Evolutionary conservation across 345 rosid species (phyloP).

Genomic region (Eutrema heterophyllum): DNA sequence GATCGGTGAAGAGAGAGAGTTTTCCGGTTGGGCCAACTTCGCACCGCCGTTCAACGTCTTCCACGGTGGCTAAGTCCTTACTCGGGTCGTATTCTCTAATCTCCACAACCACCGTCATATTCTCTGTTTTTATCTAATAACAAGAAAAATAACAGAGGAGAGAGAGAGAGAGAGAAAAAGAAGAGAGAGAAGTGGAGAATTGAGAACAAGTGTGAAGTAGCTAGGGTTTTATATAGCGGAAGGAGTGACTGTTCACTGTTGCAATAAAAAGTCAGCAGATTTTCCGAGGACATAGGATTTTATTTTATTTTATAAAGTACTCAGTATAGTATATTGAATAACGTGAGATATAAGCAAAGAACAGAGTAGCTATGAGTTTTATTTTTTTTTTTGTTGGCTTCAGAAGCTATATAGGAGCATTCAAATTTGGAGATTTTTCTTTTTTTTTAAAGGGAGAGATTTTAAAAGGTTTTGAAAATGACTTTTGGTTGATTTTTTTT

Average conservation of each 20-base stretch:
- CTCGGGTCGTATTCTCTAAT: constrained; percentile 68
- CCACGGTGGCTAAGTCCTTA: constrained; percentile 54
- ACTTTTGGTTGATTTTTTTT: not conserved
- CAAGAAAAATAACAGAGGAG: not conserved
- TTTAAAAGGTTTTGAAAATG: constrained; percentile 2
- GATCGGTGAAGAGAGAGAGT: constrained; percentile 84
- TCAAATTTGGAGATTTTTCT: not conserved
- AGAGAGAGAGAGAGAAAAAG: not conserved
- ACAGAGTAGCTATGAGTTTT: constrained; percentile 2
- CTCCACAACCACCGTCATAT: constrained; percentile 32
- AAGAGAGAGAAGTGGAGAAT: not conserved
- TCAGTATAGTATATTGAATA: not conserved
- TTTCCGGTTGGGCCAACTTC: constrained; percentile 61
- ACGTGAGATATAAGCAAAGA: constrained; percentile 23
- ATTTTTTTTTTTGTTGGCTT: not conserved
- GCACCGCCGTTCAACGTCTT: constrained; percentile 74
- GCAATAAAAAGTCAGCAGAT: constrained; percentile 19
- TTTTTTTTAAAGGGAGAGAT: not conserved
- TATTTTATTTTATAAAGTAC: not conserved
- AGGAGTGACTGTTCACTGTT: constrained; percentile 23
- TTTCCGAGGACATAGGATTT: constrained; percentile 17
- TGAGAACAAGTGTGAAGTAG: constrained; percentile 15
- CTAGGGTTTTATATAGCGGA: constrained; percentile 25
- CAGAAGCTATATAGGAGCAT: not conserved
- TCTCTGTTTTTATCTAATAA: not conserved